Evolutionary conservation across 495 filamentous ascomycete species (phyloP).

Genomic region (Tuber indicum): DNA sequence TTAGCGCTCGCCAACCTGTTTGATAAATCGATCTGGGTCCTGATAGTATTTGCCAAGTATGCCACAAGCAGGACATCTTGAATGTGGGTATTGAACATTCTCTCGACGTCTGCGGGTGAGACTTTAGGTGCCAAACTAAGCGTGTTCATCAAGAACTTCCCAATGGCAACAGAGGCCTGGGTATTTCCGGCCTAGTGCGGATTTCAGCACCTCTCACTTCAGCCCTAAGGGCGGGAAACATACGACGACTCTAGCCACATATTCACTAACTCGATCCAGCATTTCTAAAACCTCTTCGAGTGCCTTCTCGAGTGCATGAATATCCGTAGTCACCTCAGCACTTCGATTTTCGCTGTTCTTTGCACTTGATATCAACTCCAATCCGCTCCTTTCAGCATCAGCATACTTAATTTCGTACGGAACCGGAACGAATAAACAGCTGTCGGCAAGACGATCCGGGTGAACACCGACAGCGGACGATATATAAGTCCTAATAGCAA

Average conservation of each 20-base stretch:
- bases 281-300: conserved; percentile 79
- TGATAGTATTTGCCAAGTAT: conserved; percentile 96
- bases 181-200: conserved; percentile 52
- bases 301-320: conserved; percentile 75
- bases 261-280: conserved; percentile 81
- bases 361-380: conserved; percentile 76
- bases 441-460: conserved; percentile 86
- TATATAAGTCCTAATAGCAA: conserved; percentile 86
- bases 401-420: conserved; percentile 86
- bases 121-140: conserved; percentile 91
- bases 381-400: conserved; percentile 83
- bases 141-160: conserved; percentile 88
- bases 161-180: conserved; percentile 70
- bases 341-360: conserved; percentile 70
- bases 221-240: neutral
- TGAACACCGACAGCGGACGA: conserved; percentile 91
- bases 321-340: conserved; percentile 67
- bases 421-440: conserved; percentile 91
- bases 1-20: conserved; percentile 71
- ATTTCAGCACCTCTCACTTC: neutral
- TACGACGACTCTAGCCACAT: conserved; percentile 76
- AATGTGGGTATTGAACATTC: conserved; percentile 98
- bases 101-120: conserved; percentile 75
- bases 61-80: conserved; percentile 96
- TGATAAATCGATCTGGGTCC: conserved; percentile 96